These are phyloP conservation scores for Sarocladium oryzae DNA, from an alignment of 2,329 filamentous ascomycete genomes.

Conservation along the genomic window DNA sequence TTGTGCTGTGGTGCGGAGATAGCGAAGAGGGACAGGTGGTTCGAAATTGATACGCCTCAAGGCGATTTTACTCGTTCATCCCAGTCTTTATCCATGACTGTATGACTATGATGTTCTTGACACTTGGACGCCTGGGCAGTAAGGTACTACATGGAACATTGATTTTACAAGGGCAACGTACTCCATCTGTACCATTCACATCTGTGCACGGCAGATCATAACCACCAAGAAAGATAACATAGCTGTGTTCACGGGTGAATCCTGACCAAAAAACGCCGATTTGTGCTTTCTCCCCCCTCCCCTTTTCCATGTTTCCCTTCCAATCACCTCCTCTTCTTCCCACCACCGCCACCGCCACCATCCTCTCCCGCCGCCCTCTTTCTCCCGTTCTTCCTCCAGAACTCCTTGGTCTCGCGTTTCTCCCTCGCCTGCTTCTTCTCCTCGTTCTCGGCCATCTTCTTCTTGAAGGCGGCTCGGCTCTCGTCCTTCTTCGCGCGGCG, in stretches of 20 bases:
- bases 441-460: conserved; percentile 72
- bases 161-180: too few relatives aligned
- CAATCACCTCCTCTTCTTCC: conserved; percentile 10
- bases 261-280: not conserved
- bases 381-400: conserved; percentile 85
- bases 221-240: not conserved
- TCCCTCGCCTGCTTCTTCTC: conserved; percentile 84
- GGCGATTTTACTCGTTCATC: not conserved
- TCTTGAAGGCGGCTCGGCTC: conserved; percentile 70
- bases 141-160: too few relatives aligned
- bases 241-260: not conserved
- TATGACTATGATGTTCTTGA: not conserved
- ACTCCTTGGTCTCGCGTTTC: conserved; percentile 88
- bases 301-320: too few relatives aligned
- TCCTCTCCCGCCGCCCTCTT: conserved; percentile 44
- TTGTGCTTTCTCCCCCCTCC: not conserved
- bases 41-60: conserved; percentile 10
- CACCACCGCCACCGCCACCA: conserved; percentile 26
- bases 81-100: not conserved
- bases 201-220: too few relatives aligned
- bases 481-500: conserved; percentile 81
- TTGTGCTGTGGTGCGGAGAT: not conserved
- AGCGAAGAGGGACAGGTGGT: not conserved
- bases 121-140: too few relatives aligned
- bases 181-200: not conserved